Evolutionary conservation across 352 stramenopile species (phyloP).

Genomic region (Plasmopara viticola): DNA sequence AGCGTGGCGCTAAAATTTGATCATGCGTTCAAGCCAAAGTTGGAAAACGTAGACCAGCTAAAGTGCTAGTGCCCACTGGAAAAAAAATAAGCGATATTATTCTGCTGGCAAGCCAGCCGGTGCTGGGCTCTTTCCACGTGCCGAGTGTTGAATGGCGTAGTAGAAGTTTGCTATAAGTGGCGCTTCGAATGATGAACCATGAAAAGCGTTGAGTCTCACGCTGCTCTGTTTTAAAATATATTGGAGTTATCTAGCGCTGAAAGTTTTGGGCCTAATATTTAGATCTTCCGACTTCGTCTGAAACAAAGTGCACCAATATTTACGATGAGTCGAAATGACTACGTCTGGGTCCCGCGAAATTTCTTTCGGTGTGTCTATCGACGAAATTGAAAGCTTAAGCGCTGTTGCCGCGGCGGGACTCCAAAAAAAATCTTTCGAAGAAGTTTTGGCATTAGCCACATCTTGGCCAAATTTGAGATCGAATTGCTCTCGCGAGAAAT

Average conservation of each 20-base stretch:
- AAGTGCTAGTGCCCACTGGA: not conserved
- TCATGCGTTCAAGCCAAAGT: not conserved
- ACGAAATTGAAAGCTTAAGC: not conserved
- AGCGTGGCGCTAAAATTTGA: not conserved
- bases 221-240: no score
- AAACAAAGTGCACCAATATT: no score
- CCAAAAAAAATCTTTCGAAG: not conserved
- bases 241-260: no score
- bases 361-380: no score
- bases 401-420: not conserved
- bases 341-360: no score
- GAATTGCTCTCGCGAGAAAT: slow-evolving; percentile 1
- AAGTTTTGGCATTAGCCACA: not conserved
- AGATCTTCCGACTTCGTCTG: no score
- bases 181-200: not conserved
- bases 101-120: not conserved
- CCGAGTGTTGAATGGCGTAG: not conserved
- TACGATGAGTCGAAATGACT: no score
- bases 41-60: not conserved
- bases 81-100: slow-evolving; percentile 3
- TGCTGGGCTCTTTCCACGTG: not conserved
- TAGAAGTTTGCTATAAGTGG: slow-evolving; percentile 1
- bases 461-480: slow-evolving; percentile 10
- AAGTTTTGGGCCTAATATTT: no score
- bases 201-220: no score